Conservation (phyloP, 83 land plant species). For the Diphasiastrum complanatum region DNA sequence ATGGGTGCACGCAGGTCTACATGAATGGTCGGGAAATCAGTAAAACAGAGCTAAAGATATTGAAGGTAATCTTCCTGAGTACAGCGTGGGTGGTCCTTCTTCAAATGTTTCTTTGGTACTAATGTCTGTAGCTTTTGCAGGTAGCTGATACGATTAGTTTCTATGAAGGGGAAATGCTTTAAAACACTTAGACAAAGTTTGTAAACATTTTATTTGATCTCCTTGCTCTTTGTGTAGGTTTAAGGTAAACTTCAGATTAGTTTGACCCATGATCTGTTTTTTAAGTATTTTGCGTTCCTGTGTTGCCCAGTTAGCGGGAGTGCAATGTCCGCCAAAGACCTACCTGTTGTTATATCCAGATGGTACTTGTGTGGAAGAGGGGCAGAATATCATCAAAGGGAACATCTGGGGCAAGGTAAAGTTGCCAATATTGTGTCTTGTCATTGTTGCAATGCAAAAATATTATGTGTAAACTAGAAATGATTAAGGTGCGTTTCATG, state of each 20-base stretch:
- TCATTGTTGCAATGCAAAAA: neutral
- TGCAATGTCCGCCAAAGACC: conserved; percentile 13
- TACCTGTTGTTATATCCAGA: conserved; percentile 8
- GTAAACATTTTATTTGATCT: neutral
- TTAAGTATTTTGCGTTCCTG: too few relatives aligned
- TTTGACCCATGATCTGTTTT: too few relatives aligned
- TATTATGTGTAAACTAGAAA: neutral
- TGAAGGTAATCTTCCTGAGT: neutral
- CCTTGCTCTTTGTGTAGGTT: neutral
- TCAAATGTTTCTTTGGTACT: neutral
- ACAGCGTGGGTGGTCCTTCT: neutral
- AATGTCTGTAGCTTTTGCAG: neutral
- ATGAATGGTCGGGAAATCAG: conserved; percentile 10
- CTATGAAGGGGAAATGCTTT: neutral
- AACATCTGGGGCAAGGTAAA: conserved; percentile 10
- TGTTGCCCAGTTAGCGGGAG: conserved; percentile 9
- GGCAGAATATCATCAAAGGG: conserved; percentile 3
- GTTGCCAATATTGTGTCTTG: too few relatives aligned
- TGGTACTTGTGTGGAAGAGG: conserved; percentile 7
- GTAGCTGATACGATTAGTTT: neutral
- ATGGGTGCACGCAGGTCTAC: conserved; percentile 1
- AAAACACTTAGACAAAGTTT: neutral
- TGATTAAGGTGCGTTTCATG: neutral
- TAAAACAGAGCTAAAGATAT: conserved; percentile 3
- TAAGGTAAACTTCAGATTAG: too few relatives aligned